Percentiles rank a stretch among this genome's conserved stretches.
phyloP scores from a whole-genome alignment of 768 basidiomycete genomes.

The Suillus decipiens region DNA sequence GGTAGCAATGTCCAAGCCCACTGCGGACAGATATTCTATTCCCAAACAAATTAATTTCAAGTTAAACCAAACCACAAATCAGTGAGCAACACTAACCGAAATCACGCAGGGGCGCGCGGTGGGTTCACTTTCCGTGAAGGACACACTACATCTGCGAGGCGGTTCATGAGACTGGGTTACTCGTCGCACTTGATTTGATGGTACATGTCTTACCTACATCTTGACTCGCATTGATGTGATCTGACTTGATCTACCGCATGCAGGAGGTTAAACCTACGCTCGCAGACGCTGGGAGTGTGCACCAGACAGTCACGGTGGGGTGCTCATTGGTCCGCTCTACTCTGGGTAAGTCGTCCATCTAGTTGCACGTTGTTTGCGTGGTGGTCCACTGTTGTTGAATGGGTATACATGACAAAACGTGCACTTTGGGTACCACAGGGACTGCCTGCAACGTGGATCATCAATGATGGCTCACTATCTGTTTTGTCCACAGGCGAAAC shows the following conservation, averaged over 20 bases:
- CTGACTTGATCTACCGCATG: too few species aligned
- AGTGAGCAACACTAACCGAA: too few species aligned
- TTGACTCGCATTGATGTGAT: too few species aligned
- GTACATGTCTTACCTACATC: conserved; percentile 40
- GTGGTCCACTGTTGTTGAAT: background rate
- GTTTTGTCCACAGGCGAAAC: background rate
- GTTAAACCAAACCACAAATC: background rate
- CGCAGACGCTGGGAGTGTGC: too few species aligned
- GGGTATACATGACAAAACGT: background rate
- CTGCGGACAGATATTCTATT: background rate
- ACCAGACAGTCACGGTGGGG: conserved; percentile 25
- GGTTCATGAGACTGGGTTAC: too few species aligned
- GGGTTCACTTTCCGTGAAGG: conserved; percentile 41
- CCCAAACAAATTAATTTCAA: background rate
- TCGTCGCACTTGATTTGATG: conserved; percentile 91
- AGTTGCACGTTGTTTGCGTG: background rate
- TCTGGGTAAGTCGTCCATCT: conserved; percentile 56
- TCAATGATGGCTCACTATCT: background rate
- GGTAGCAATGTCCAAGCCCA: background rate
- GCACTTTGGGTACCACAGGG: background rate
- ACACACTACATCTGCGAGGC: conserved; percentile 31
- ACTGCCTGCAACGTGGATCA: background rate
- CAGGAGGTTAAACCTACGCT: too few species aligned
- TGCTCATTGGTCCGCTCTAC: conserved; percentile 84
- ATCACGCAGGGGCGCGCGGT: too few species aligned